Base-by-base conservation (phyloP, 495 filamentous ascomycete genomes). In the Cudoniella acicularis region DNA sequence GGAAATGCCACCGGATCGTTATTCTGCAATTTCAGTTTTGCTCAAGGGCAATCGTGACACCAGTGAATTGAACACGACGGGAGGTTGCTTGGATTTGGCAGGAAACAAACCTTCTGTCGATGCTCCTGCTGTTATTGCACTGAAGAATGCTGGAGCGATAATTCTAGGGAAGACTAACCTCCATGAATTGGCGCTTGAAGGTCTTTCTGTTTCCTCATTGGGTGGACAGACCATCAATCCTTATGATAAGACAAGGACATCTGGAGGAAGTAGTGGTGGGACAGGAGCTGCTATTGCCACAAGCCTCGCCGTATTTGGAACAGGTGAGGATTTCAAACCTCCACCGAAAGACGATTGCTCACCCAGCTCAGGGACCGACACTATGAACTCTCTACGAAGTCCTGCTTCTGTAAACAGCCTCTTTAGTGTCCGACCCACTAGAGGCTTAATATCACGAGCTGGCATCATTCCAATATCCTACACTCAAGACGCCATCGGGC, bases 41-140 rank as follows among this genome's bases (percentile, higher is more conserved):
- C 66, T 89, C 4, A 88, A 88, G 69, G 84, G 87, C 64, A 87
- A 86, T 59, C 85, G 76, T 55, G 77, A 83, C 51, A 82, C 81
- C 0, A 27, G 54, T 0, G 74, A 75, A 10, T 77, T 81, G 63
- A 75, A 72, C 36, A 88, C 85, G 0, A 87, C 80, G 1, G 83
- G 77, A 0, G 81, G 76, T 18, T 77, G 73, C 47, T 52, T 71
- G 16, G 80, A 73, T 53, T 70, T 88, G 2, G 67, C 67, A 21
- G 60, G 70, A 4, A 76, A 79, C 16, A 63, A 59, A 21, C 81
- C 82, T 0, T 52, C 55, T 0, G 61, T 54, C 0, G 79, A 87
- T 64, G 78, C 82, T 1, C 70, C 76, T 0, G 70, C 78, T 0
- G 83, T 86, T 0, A 59, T 58, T 10, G 81, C 76, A 0, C 51